phyloP scores from a whole-genome alignment of 306 rosid genomes.

The Purshia tridentata region DNA sequence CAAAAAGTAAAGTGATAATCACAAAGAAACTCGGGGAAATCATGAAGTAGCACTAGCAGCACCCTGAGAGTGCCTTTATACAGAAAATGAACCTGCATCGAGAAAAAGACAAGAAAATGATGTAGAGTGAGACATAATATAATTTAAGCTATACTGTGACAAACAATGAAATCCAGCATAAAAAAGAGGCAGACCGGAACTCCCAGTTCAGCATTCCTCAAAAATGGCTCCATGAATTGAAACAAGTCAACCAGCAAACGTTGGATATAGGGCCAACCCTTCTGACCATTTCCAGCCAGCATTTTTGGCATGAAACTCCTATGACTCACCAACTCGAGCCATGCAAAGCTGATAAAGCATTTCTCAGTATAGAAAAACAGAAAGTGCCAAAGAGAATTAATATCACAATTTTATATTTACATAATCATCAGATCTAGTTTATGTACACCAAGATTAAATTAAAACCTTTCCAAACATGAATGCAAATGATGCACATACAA shows the following conservation, averaged over 20 bases:
- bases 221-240: constrained; percentile 95
- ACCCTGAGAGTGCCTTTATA: constrained; percentile 97
- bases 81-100: constrained; percentile 70
- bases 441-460: background rate
- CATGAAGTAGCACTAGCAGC: constrained; percentile 92
- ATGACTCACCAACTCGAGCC: constrained; percentile 98
- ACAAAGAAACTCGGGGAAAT: constrained; percentile 93
- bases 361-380: constrained; percentile 6
- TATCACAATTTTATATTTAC: background rate
- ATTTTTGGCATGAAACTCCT: constrained; percentile 96
- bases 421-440: background rate
- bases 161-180: constrained; percentile 15
- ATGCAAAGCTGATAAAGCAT: constrained; percentile 73
- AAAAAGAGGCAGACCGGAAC: constrained; percentile 52
- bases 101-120: background rate
- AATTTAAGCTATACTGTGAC: background rate
- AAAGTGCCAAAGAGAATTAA: background rate
- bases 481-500: background rate
- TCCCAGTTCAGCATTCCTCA: constrained; percentile 95
- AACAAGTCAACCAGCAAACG: constrained; percentile 87
- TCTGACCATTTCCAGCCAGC: constrained; percentile 84
- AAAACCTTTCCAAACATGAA: background rate
- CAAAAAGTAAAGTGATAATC: constrained; percentile 96
- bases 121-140: constrained; percentile 4
- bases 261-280: constrained; percentile 91